These are phyloP conservation scores for Cyberlindnera japonica DNA, from an alignment of 805 yeast genomes.

Conservation along the genomic window DNA sequence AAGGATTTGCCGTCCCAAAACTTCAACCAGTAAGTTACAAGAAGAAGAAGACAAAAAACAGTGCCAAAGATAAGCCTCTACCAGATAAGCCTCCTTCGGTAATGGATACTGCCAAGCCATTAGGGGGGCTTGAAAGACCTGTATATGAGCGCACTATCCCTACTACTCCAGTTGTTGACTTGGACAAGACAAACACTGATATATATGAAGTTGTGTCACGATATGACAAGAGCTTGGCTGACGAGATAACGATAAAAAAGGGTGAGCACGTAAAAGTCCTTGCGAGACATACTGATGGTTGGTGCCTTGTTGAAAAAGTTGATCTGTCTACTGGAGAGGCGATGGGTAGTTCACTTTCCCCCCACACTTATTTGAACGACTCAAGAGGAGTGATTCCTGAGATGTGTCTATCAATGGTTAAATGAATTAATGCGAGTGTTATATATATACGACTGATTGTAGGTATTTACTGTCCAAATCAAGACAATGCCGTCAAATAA, in stretches of 20 bases:
- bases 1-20: conserved; percentile 12
- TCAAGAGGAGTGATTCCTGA: conserved; percentile 40
- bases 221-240: conserved; percentile 33
- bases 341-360: conserved; percentile 2
- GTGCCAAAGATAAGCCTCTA: conserved; percentile 11
- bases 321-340: conserved; percentile 23
- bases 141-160: conserved; percentile 20
- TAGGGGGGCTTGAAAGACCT: conserved; percentile 22
- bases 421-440: too few relatives aligned
- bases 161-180: conserved; percentile 19
- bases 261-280: conserved; percentile 35
- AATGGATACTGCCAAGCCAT: not conserved
- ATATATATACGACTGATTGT: too few relatives aligned
- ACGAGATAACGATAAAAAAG: conserved; percentile 31
- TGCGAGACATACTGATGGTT: conserved; percentile 42
- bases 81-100: not conserved
- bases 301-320: conserved; percentile 41
- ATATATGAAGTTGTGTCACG: conserved; percentile 23
- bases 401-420: conserved; percentile 27
- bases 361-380: conserved; percentile 32
- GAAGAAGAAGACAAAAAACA: conserved; percentile 5
- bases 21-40: conserved; percentile 13
- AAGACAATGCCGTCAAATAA: too few relatives aligned
- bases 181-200: conserved; percentile 8
- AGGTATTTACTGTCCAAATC: too few relatives aligned